Evolutionary conservation across 2,329 filamentous ascomycete genomes (phyloP).

Genomic region (Trichoderma cornu-damae): DNA sequence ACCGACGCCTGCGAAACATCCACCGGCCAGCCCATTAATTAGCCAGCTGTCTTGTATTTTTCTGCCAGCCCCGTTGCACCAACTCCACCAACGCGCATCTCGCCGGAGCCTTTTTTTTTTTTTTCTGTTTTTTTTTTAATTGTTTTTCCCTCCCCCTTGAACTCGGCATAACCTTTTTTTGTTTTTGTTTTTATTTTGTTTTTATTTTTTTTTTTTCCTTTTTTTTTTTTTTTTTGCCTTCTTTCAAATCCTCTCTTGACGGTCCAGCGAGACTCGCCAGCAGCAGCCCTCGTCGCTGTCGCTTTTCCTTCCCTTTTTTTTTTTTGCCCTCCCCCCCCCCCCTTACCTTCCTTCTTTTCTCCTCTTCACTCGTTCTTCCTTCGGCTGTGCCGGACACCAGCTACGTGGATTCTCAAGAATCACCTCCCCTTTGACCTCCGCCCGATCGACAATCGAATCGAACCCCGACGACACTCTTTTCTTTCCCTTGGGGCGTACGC

Average conservation of each 20-base stretch:
- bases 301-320: slow-evolving; percentile 3
- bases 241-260: background rate
- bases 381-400: slow-evolving; percentile 18
- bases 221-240: slow-evolving; percentile 1
- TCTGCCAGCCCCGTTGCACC: slow-evolving; percentile 10
- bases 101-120: slow-evolving; percentile 3
- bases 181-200: too few relatives aligned
- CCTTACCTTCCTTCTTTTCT: too few relatives aligned
- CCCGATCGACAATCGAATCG: slow-evolving; percentile 7
- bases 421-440: background rate
- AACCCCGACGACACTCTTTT: slow-evolving; percentile 13
- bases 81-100: slow-evolving; percentile 15
- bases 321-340: slow-evolving; percentile 5
- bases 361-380: slow-evolving; percentile 6
- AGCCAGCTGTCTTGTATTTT: slow-evolving; percentile 1
- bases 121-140: too few relatives aligned
- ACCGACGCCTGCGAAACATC: slow-evolving; percentile 10
- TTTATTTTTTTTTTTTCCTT: too few relatives aligned
- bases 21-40: too few relatives aligned
- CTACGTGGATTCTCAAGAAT: slow-evolving; percentile 1
- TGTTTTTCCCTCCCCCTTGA: slow-evolving; percentile 6
- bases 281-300: background rate
- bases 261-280: background rate
- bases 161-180: background rate
- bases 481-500: background rate